Evolutionary conservation across 225 moss, liverwort and hornwort genomes (phyloP).

Genomic region (Sphagnum contortum): DNA sequence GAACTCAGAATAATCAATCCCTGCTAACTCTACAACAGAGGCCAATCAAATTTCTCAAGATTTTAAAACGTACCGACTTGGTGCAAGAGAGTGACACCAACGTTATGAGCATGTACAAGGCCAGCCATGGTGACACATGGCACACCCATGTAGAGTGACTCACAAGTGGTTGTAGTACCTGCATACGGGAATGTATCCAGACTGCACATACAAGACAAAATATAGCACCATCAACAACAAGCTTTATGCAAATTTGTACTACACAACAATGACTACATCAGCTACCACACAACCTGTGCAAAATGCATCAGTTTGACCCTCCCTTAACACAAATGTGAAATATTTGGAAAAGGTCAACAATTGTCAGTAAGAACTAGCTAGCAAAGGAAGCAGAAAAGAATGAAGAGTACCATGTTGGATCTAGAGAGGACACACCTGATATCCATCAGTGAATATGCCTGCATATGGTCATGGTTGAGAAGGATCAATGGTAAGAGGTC

Average conservation of each 20-base stretch:
- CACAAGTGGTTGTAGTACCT: slow-evolving; percentile 98
- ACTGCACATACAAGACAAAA: slow-evolving; percentile 29
- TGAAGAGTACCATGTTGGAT: too few species aligned
- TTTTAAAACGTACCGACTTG: slow-evolving; percentile 72
- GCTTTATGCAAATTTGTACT: background rate
- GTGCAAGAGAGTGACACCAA: slow-evolving; percentile 90
- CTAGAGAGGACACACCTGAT: slow-evolving; percentile 45
- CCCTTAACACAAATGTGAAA: background rate
- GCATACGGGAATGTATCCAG: slow-evolving; percentile 98
- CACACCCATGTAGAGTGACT: slow-evolving; percentile 99
- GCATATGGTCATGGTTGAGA: slow-evolving; percentile 99
- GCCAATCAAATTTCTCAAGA: background rate
- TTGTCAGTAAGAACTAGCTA: too few species aligned
- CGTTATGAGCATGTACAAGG: slow-evolving; percentile 92
- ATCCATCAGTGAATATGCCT: slow-evolving; percentile 98
- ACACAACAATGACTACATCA: background rate
- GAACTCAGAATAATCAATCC: too few species aligned
- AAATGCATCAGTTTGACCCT: background rate
- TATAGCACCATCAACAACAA: background rate
- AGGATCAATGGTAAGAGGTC: slow-evolving; percentile 95
- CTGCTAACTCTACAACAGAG: background rate
- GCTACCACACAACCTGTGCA: background rate
- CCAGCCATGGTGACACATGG: slow-evolving; percentile 95
- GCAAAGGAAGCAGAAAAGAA: too few species aligned
- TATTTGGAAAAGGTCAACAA: too few species aligned